Conservation (phyloP, 495 filamentous ascomycete genomes). For the Aspergillus sclerotiicarbonarius region DNA sequence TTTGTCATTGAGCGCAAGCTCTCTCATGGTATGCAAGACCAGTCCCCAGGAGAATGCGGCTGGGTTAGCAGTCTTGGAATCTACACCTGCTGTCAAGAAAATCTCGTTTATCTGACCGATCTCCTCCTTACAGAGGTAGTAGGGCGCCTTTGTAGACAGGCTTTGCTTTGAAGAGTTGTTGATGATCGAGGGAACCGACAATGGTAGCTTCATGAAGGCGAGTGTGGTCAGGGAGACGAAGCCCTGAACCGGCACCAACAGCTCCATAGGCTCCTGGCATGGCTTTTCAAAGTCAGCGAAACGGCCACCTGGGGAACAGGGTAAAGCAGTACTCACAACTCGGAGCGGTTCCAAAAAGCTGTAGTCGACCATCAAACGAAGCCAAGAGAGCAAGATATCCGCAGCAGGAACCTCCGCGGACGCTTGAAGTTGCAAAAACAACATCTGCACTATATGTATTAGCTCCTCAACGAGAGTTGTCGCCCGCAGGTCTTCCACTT, state of each 20-base stretch:
- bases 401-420: conserved; percentile 54
- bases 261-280: conserved; percentile 43
- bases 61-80: conserved; percentile 56
- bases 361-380: conserved; percentile 61
- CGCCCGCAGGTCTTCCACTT: conserved; percentile 61
- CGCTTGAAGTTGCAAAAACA: conserved; percentile 67
- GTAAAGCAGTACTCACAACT: conserved; percentile 44
- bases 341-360: conserved; percentile 61
- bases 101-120: conserved; percentile 64
- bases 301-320: not conserved
- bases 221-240: conserved; percentile 72
- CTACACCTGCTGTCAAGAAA: conserved; percentile 51
- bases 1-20: conserved; percentile 55
- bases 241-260: conserved; percentile 61
- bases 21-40: conserved; percentile 65
- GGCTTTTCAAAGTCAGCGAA: conserved; percentile 30
- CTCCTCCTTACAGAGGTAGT: conserved; percentile 60
- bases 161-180: conserved; percentile 16
- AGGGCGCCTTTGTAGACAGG: conserved; percentile 45
- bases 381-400: conserved; percentile 67
- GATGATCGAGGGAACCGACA: conserved; percentile 32
- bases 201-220: conserved; percentile 66
- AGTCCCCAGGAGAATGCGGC: conserved; percentile 75
- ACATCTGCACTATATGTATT: conserved; percentile 67
- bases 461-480: conserved; percentile 63